A percentile compares a stretch with the other conserved stretches of the same genome.
phyloP scores from a whole-genome alignment of 1,284 basidiomycete genomes.

The Puccinia novopanici region DNA sequence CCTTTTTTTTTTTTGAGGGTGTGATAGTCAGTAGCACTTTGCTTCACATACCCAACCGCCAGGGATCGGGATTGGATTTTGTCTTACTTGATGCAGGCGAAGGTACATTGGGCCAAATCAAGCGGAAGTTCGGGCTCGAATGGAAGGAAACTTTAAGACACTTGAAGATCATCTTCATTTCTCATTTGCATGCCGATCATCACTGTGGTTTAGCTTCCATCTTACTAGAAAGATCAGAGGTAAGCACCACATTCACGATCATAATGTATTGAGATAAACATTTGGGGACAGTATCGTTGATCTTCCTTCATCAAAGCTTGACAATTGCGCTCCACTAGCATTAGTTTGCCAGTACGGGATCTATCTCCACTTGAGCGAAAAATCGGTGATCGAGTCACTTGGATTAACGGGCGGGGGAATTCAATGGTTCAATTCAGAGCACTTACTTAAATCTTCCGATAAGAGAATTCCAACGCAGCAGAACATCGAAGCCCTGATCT shows the following conservation, averaged over 20 bases:
- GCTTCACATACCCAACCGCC: constrained; percentile 35
- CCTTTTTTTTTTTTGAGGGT: too few species aligned
- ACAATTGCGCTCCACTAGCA: constrained; percentile 25
- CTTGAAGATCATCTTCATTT: constrained; percentile 78
- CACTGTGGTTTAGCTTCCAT: constrained; percentile 79
- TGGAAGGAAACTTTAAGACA: constrained; percentile 63
- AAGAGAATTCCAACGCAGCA: not conserved
- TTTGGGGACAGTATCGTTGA: not conserved
- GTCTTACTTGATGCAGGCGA: constrained; percentile 88
- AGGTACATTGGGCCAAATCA: constrained; percentile 85
- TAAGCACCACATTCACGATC: constrained; percentile 59
- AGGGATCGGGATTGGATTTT: constrained; percentile 23
- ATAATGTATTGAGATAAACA: not conserved
- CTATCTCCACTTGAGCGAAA: constrained; percentile 43
- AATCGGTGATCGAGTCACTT: constrained; percentile 30
- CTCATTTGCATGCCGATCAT: constrained; percentile 90
- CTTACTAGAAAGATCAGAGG: constrained; percentile 71
- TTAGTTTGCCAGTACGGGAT: constrained; percentile 48
- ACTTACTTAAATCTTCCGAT: constrained; percentile 13
- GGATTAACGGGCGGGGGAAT: constrained; percentile 2
- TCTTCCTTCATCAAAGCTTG: constrained; percentile 13
- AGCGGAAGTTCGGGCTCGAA: constrained; percentile 71
- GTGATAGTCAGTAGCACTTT: constrained; percentile 41
- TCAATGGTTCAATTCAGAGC: constrained; percentile 45
- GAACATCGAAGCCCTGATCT: constrained; percentile 1